Conservation (phyloP, 495 filamentous ascomycete genomes). For the Hypoxylon perforatum region DNA sequence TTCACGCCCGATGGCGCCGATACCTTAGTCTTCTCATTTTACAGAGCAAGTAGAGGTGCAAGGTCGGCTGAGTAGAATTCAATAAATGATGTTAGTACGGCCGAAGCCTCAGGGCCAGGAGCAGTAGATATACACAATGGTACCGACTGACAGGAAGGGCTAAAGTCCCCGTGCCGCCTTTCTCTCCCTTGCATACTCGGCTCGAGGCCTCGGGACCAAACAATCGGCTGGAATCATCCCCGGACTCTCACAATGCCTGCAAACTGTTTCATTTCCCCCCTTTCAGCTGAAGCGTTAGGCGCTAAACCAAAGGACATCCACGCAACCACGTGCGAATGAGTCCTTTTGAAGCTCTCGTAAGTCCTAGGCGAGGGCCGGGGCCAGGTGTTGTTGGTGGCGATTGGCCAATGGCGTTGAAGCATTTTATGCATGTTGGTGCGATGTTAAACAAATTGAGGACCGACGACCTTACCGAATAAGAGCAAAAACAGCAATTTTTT, state of each 20-base stretch:
- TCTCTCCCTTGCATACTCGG: constrained; percentile 19
- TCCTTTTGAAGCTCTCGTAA: constrained; percentile 4
- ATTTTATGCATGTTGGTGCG: constrained; percentile 39
- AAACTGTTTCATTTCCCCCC: constrained; percentile 11
- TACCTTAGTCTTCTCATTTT: no score
- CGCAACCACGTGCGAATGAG: constrained; percentile 4
- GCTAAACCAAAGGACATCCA: constrained; percentile 6
- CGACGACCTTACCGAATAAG: not conserved
- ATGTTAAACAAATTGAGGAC: constrained; percentile 5
- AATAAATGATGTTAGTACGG: not conserved
- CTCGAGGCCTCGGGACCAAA: constrained; percentile 10
- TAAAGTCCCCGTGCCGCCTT: not conserved
- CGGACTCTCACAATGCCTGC: constrained; percentile 1
- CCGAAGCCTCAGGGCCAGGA: not conserved
- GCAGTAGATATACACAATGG: constrained; percentile 4
- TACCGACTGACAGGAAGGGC: not conserved
- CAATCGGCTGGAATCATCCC: constrained; percentile 8
- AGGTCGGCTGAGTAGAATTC: not conserved
- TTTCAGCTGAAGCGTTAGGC: not conserved
- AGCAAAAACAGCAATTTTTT: not conserved
- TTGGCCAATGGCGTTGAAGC: constrained; percentile 3
- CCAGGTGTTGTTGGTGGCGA: not conserved
- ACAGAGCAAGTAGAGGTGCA: no score
- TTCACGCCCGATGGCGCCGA: not conserved
- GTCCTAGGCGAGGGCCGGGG: not conserved